Evolutionary conservation across 2,329 filamentous ascomycete species (phyloP).

Genomic region (Coniochaeta ligniaria): DNA sequence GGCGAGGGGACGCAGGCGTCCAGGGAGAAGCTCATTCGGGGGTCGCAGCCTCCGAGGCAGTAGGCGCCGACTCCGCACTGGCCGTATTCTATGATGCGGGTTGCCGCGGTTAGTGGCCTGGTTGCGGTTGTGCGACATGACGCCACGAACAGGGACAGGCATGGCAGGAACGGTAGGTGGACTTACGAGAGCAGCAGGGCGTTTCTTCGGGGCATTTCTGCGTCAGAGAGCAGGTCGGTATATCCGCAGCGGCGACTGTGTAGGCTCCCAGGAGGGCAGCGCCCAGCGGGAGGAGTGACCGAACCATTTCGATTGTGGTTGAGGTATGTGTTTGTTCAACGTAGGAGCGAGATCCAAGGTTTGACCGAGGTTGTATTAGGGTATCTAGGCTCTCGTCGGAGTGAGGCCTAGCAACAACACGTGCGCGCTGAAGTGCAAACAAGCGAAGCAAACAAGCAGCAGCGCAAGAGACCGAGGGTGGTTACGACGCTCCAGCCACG

Average conservation of each 20-base stretch:
- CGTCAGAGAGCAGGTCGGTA: slow-evolving; percentile 35
- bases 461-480: not conserved
- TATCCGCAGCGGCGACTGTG: slow-evolving; percentile 24
- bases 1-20: slow-evolving; percentile 82
- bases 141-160: not conserved
- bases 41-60: slow-evolving; percentile 93
- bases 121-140: slow-evolving; percentile 2
- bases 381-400: not conserved
- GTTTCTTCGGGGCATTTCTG: slow-evolving; percentile 62
- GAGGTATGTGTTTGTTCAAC: not conserved
- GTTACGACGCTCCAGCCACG: slow-evolving; percentile 1
- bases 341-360: not conserved
- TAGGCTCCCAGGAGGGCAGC: slow-evolving; percentile 30
- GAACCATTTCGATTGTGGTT: slow-evolving; percentile 11
- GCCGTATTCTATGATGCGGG: slow-evolving; percentile 63
- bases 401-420: not conserved
- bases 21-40: slow-evolving; percentile 72
- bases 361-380: not conserved
- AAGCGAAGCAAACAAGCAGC: slow-evolving; percentile 5
- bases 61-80: slow-evolving; percentile 90
- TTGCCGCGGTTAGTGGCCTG: slow-evolving; percentile 5
- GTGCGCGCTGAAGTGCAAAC: not conserved
- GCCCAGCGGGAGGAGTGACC: slow-evolving; percentile 23
- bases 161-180: not conserved
- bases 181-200: slow-evolving; percentile 78